Conservation (phyloP, 306 rosid species). For the Cucumis hystrix region DNA sequence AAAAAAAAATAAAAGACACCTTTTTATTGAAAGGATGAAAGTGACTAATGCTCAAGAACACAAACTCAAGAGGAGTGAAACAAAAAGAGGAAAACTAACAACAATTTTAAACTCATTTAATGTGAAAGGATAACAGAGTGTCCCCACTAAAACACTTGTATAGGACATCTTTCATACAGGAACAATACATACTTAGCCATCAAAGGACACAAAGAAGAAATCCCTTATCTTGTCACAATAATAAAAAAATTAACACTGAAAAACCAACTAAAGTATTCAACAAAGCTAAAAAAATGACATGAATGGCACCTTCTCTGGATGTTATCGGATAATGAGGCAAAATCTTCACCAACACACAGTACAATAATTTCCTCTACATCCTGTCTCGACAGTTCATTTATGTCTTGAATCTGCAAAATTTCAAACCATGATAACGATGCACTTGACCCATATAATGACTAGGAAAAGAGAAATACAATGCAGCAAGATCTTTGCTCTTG, state of each 20-base stretch:
- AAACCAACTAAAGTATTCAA: background rate
- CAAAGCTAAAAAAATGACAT: background rate
- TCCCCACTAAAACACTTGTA: background rate
- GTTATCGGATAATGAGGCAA: slow-evolving; percentile 61
- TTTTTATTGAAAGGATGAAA: too few species aligned
- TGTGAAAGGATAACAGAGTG: background rate
- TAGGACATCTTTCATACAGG: background rate
- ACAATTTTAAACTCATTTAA: background rate
- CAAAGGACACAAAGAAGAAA: background rate
- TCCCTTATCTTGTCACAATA: background rate
- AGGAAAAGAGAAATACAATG: background rate
- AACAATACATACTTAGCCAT: background rate
- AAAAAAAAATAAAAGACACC: too few species aligned
- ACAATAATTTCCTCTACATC: slow-evolving; percentile 83
- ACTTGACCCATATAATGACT: background rate
- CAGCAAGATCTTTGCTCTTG: background rate
- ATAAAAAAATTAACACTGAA: background rate
- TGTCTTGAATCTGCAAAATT: slow-evolving; percentile 59
- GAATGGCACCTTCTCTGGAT: slow-evolving; percentile 54
- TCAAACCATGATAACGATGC: background rate
- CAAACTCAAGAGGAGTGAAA: too few species aligned
- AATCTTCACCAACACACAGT: slow-evolving; percentile 44
- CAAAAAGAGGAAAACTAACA: too few species aligned
- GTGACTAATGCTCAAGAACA: too few species aligned
- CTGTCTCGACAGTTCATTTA: slow-evolving; percentile 83